Evolutionary conservation across 1,284 basidiomycete genomes (phyloP), one percentile per base, ranked within the genome.

Genomic region (Vanrija sp.): DNA sequence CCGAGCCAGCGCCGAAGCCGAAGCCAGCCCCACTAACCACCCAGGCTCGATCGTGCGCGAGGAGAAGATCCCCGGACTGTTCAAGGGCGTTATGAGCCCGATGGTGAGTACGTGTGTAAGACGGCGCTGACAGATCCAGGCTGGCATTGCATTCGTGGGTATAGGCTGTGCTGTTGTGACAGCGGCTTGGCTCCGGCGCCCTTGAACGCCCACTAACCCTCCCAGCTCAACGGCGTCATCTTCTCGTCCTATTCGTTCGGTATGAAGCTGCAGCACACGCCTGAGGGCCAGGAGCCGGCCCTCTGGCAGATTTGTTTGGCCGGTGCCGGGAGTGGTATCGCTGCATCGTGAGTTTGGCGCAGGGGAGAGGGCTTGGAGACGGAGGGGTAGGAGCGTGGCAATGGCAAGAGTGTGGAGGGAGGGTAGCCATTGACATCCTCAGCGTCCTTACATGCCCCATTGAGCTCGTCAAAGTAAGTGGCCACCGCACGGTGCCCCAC

Each of bases 391-490:
- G 34, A 34, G 38, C 5, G 6, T 6, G 34, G 34, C 9, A 34
- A 14, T 34, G 12, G 10, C 2, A 15, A 6, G 6, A n/a, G 38
- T 40, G 9, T 10, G 3, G 40, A 42, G 7, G n/a, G n/a, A n/a
- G 9, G 9, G n/a, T 0, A 19, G 19, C 25, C 26, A 34, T 46
- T 48, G 23, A 51, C 43, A 28, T 7, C 6, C 34, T 14, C 67
- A 91, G 89, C 7, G 65, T 89, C 9, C 77, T 93, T 44, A 88
- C 88, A 2, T 86, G 87, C 3, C 90, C 90, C 0, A 87, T 85
- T 14, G 91, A 94, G 65, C 80, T 91, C 0, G 80, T 93, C 76
- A 94, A 93, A 60, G 71, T 71, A 49, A 6, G 61, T 12, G 2
- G 12, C 12, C 14, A 5, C 34, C 34, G 5, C 14, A 12, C 34